Conservation (phyloP, 345 rosid genomes). For the Rhodamnia argentea region DNA sequence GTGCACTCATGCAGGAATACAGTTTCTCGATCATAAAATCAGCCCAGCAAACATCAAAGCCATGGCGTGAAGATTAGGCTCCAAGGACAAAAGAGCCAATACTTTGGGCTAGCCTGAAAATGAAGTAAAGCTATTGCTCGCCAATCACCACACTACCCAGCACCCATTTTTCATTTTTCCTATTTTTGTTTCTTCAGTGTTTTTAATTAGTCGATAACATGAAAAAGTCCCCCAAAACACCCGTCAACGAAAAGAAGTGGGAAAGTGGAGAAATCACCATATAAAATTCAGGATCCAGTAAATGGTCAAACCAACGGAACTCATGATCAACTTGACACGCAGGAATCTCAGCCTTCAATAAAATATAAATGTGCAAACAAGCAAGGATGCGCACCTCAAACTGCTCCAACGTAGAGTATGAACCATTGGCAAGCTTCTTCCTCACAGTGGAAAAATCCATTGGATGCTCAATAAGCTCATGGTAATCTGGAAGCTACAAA, state of each 20-base stretch:
- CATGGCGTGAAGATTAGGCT: not conserved
- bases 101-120: not conserved
- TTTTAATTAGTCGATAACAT: not conserved
- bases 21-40: not conserved
- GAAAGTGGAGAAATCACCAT: not conserved
- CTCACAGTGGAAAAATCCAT: slow-evolving; percentile 84
- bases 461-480: slow-evolving; percentile 64
- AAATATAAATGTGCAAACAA: not conserved
- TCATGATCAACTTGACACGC: not conserved
- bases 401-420: slow-evolving; percentile 52
- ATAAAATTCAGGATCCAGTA: not conserved
- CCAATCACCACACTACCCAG: not conserved
- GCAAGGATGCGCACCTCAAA: slow-evolving; percentile 44
- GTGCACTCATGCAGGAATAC: not conserved
- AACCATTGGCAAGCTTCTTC: slow-evolving; percentile 66
- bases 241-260: not conserved
- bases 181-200: not conserved
- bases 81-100: not conserved
- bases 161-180: not conserved
- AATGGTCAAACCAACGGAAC: not conserved
- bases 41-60: not conserved
- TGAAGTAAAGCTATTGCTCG: not conserved
- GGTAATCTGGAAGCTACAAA: slow-evolving; percentile 78
- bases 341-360: not conserved
- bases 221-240: not conserved